These are phyloP conservation scores for Hyaloscypha finlandica DNA, from an alignment of 495 filamentous ascomycete genomes.

Conservation along the genomic window DNA sequence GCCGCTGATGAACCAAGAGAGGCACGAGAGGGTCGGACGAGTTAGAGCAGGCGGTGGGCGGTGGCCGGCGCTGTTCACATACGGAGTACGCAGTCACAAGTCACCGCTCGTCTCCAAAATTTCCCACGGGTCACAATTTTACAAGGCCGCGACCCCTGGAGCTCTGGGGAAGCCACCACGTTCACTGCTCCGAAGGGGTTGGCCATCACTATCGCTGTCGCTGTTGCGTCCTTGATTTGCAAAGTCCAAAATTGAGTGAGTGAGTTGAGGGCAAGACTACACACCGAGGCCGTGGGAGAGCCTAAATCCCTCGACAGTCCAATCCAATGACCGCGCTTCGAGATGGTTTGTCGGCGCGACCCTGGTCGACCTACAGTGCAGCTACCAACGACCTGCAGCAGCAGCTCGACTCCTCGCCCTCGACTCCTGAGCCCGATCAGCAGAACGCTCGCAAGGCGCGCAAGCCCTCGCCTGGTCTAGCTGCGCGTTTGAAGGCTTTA, in stretches of 20 bases:
- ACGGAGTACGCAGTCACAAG: background rate
- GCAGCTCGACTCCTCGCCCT: constrained; percentile 1
- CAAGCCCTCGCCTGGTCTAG: constrained; percentile 71
- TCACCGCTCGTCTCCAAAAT: constrained; percentile 7
- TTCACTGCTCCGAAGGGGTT: constrained; percentile 1
- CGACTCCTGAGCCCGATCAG: constrained; percentile 14
- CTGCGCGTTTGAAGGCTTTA: constrained; percentile 74
- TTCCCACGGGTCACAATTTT: background rate
- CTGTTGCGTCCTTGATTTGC: constrained; percentile 4
- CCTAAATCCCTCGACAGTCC: background rate
- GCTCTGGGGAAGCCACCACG: constrained; percentile 4
- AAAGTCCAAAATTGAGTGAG: background rate
- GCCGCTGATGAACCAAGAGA: constrained; percentile 1
- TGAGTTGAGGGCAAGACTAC: background rate
- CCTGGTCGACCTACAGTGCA: constrained; percentile 21
- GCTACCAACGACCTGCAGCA: constrained; percentile 17
- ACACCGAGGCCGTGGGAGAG: background rate
- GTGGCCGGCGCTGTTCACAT: background rate
- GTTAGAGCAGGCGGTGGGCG: background rate
- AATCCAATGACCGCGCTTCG: constrained; percentile 27
- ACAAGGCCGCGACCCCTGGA: background rate
- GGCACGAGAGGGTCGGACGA: background rate
- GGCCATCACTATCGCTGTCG: constrained; percentile 10
- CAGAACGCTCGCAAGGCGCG: constrained; percentile 41
- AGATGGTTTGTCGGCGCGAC: constrained; percentile 26